Conservation (phyloP, 2,329 filamentous ascomycete species). For the Monosporascus sp. region DNA sequence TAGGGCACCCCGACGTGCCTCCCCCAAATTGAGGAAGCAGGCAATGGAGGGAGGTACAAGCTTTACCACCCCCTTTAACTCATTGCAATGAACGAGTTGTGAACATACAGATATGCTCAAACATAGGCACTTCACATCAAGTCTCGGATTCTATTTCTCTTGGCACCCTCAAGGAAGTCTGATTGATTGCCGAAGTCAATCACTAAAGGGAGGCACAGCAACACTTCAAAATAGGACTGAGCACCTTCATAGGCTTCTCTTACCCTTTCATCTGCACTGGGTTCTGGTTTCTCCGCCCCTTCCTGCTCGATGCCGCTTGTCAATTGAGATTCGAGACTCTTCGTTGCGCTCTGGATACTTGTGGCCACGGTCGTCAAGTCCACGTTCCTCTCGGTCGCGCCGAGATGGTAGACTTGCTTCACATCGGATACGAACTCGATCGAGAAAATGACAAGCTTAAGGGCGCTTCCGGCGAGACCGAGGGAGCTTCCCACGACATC, state of each 20-base stretch:
- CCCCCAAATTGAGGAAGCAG: not conserved
- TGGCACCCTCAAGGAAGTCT: too few relatives aligned
- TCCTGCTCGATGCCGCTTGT: not conserved
- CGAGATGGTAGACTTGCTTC: conserved; percentile 17
- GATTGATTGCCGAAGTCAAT: not conserved
- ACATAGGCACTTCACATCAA: too few relatives aligned
- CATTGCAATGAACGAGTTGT: too few relatives aligned
- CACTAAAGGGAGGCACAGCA: not conserved
- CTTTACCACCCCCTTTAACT: too few relatives aligned
- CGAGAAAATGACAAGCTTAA: conserved; percentile 15
- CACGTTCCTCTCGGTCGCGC: conserved; percentile 11
- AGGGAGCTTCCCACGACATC: conserved; percentile 13
- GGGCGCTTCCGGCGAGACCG: conserved; percentile 10
- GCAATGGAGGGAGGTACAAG: not conserved
- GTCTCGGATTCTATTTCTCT: too few relatives aligned
- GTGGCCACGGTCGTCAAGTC: conserved; percentile 10
- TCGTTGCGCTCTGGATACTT: conserved; percentile 11
- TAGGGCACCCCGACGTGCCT: too few relatives aligned
- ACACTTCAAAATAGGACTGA: not conserved
- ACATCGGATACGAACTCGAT: conserved; percentile 14
- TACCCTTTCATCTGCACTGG: conserved; percentile 8
- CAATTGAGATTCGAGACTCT: conserved; percentile 11
- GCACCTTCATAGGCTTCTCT: not conserved
- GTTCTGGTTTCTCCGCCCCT: not conserved
- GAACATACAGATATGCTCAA: too few relatives aligned